Evolutionary conservation across 1,284 basidiomycete genomes (phyloP).

Genomic region (Ganoderma resinaceum): DNA sequence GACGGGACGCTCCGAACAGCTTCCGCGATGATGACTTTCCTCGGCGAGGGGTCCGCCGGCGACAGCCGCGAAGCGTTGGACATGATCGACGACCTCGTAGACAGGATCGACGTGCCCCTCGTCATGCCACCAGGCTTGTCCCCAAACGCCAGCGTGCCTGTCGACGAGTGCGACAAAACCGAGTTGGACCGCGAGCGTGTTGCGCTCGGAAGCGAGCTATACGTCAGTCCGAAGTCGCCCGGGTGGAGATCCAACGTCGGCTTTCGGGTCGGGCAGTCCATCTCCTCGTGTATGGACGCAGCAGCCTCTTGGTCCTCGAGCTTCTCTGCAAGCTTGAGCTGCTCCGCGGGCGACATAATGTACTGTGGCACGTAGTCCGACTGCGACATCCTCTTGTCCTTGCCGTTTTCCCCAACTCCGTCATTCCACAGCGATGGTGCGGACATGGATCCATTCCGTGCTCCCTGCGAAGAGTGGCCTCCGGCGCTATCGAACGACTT

Average conservation of each 20-base stretch:
- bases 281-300: conserved; percentile 32
- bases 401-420: conserved; percentile 4
- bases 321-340: conserved; percentile 62
- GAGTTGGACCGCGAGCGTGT: conserved; percentile 32
- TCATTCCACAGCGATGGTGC: conserved; percentile 60
- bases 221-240: conserved; percentile 35
- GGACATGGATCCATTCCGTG: conserved; percentile 39
- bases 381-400: conserved; percentile 34
- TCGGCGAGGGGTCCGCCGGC: conserved; percentile 12
- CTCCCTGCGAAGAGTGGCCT: conserved; percentile 36
- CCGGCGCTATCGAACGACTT: conserved; percentile 37
- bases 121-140: conserved; percentile 11
- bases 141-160: conserved; percentile 36
- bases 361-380: conserved; percentile 64
- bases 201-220: conserved; percentile 16
- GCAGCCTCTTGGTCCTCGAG: conserved; percentile 43
- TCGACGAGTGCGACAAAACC: conserved; percentile 34
- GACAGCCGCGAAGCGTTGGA: conserved; percentile 11
- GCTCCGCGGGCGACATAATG: conserved; percentile 71
- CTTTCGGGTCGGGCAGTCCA: conserved; percentile 17
- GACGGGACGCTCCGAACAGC: conserved; percentile 21
- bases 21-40: conserved; percentile 19
- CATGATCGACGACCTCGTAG: conserved; percentile 17
- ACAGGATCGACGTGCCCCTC: conserved; percentile 23
- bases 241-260: conserved; percentile 37